phyloP scores from a whole-genome alignment of 2,329 filamentous ascomycete genomes.

The Didymella pomorum region DNA sequence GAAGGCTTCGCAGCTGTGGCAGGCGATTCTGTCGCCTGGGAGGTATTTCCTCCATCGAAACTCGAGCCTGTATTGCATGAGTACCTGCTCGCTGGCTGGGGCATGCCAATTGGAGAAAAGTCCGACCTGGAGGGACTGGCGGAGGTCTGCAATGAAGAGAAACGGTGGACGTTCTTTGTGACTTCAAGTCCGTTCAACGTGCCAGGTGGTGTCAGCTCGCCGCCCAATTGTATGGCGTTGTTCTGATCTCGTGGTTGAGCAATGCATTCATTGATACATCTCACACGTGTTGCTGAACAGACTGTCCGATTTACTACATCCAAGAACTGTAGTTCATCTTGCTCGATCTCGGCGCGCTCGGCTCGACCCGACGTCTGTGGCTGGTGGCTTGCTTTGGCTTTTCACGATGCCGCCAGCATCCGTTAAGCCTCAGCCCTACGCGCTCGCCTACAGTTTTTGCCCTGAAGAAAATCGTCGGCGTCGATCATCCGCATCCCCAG shows the following conservation, averaged over 20 bases:
- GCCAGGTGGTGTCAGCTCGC: conserved; percentile 32
- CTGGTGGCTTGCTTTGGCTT: conserved; percentile 11
- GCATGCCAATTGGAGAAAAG: conserved; percentile 52
- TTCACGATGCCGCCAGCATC: conserved; percentile 8
- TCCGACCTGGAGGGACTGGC: conserved; percentile 56
- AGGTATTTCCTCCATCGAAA: conserved; percentile 39
- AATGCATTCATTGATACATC: background rate
- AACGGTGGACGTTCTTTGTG: conserved; percentile 56
- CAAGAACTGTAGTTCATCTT: conserved; percentile 1
- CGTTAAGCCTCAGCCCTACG: conserved; percentile 14
- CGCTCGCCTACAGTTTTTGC: conserved; percentile 9
- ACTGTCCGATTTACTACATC: background rate
- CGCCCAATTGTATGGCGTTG: conserved; percentile 47
- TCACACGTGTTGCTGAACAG: no score
- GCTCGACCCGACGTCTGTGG: conserved; percentile 17
- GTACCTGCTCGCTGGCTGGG: conserved; percentile 55
- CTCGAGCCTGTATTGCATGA: conserved; percentile 32
- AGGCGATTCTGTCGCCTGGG: conserved; percentile 49
- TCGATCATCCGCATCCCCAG: conserved; percentile 23
- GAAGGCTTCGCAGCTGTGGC: conserved; percentile 41
- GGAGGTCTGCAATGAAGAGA: conserved; percentile 48
- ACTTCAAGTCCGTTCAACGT: conserved; percentile 29
- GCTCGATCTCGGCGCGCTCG: conserved; percentile 8
- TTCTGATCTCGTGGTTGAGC: conserved; percentile 34
- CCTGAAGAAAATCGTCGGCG: conserved; percentile 12